Conservation (phyloP, 192 early-diverging fungal genomes). For the Rhizophagus sp. region DNA sequence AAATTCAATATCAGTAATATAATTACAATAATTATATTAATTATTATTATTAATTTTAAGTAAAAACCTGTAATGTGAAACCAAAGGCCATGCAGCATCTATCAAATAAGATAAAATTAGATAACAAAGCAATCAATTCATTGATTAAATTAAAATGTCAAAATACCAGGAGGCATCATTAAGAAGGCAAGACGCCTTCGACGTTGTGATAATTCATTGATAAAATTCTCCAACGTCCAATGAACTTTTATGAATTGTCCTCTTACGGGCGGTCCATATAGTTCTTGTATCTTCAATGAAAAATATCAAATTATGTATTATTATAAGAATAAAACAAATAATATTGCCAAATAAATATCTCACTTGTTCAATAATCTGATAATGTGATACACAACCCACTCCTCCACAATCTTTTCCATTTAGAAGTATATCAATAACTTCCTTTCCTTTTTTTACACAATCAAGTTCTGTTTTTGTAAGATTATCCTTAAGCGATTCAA, state of each 20-base stretch:
- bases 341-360: background rate
- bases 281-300: constrained; percentile 47
- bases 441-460: constrained; percentile 51
- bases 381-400: constrained; percentile 50
- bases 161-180: constrained; percentile 55
- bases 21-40: background rate
- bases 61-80: constrained; percentile 66
- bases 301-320: no score
- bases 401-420: constrained; percentile 46
- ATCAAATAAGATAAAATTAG: constrained; percentile 4
- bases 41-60: constrained; percentile 32
- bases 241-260: constrained; percentile 52
- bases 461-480: constrained; percentile 43
- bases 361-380: constrained; percentile 59
- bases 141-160: background rate
- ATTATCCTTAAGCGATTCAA: constrained; percentile 47
- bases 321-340: no score
- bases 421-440: constrained; percentile 51
- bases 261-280: constrained; percentile 52
- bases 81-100: constrained; percentile 77
- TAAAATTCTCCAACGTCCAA: constrained; percentile 61
- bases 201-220: constrained; percentile 55
- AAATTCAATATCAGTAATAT: background rate
- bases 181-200: constrained; percentile 49
- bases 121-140: background rate